These are phyloP conservation scores for Stephanocyclus meneghinianus DNA, from an alignment of 352 stramenopile genomes.

Conservation along the genomic window DNA sequence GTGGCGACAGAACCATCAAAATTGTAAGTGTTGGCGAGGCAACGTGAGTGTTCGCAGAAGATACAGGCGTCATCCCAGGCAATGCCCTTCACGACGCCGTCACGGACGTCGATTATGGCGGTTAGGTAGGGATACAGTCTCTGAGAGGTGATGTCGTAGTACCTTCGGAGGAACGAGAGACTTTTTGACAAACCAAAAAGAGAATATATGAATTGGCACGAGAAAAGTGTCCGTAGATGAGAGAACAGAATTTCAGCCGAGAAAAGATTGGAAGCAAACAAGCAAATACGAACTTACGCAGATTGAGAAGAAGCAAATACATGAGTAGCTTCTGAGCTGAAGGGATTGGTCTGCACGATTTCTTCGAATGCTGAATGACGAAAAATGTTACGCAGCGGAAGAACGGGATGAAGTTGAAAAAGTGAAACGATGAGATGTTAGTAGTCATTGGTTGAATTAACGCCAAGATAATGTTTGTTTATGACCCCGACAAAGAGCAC, in stretches of 20 bases:
- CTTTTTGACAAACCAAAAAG: constrained; percentile 1
- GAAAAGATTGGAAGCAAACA: background rate
- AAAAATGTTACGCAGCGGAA: background rate
- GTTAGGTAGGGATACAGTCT: constrained; percentile 79
- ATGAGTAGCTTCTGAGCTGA: constrained; percentile 18
- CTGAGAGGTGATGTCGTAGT: constrained; percentile 47
- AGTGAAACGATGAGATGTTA: background rate
- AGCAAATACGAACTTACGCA: constrained; percentile 21
- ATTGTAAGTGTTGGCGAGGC: constrained; percentile 78
- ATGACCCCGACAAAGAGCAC: too few relatives aligned
- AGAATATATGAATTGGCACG: background rate
- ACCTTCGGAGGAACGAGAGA: constrained; percentile 65
- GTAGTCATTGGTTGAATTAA: background rate
- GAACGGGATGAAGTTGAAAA: background rate
- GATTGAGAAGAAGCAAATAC: constrained; percentile 39
- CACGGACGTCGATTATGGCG: constrained; percentile 81
- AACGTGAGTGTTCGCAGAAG: constrained; percentile 72
- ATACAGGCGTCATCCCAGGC: constrained; percentile 84
- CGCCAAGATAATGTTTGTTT: background rate
- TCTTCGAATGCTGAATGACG: constrained; percentile 21
- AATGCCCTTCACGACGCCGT: constrained; percentile 79
- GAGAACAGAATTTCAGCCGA: background rate
- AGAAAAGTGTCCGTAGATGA: background rate
- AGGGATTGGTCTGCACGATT: constrained; percentile 12
- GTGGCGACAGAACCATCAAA: constrained; percentile 59